Evolutionary conservation across 768 basidiomycete species (phyloP).

Genomic region (Leucosporidium creatinivorum): DNA sequence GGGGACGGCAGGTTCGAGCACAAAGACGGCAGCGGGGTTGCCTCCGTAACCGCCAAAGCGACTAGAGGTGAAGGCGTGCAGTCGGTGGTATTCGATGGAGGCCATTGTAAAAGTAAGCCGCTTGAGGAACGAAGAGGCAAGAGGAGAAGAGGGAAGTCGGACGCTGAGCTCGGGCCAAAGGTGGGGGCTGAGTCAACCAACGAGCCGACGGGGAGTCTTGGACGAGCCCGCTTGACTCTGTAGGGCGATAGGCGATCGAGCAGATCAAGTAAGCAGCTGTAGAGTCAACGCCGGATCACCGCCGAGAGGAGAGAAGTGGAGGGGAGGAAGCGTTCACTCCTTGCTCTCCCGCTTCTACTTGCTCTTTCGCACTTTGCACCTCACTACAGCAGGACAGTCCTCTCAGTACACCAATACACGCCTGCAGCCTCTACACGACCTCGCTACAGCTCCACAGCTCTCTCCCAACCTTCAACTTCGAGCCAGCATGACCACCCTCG

Average conservation of each 20-base stretch:
- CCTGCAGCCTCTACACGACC: too few species aligned
- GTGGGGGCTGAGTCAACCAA: neutral
- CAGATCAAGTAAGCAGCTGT: neutral
- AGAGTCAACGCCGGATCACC: too few species aligned
- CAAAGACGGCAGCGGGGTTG: conserved; percentile 42
- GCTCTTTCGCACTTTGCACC: too few species aligned
- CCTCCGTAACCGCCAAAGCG: conserved; percentile 31
- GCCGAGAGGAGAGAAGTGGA: too few species aligned
- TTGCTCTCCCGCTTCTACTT: too few species aligned
- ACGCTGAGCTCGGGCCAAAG: neutral
- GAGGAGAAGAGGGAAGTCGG: neutral
- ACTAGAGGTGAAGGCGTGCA: neutral
- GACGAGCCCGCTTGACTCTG: neutral
- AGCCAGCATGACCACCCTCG: too few species aligned
- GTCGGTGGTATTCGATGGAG: neutral
- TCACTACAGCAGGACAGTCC: too few species aligned
- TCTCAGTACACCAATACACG: too few species aligned
- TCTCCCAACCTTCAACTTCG: too few species aligned
- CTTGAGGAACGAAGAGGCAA: too few species aligned
- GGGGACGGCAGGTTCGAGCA: conserved; percentile 31
- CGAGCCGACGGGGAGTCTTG: neutral
- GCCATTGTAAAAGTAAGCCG: neutral
- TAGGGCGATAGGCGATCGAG: neutral
- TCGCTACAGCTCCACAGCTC: too few species aligned
- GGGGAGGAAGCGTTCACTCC: too few species aligned